phyloP scores from a whole-genome alignment of 768 basidiomycete genomes.

The Rhizopogon rudus region DNA sequence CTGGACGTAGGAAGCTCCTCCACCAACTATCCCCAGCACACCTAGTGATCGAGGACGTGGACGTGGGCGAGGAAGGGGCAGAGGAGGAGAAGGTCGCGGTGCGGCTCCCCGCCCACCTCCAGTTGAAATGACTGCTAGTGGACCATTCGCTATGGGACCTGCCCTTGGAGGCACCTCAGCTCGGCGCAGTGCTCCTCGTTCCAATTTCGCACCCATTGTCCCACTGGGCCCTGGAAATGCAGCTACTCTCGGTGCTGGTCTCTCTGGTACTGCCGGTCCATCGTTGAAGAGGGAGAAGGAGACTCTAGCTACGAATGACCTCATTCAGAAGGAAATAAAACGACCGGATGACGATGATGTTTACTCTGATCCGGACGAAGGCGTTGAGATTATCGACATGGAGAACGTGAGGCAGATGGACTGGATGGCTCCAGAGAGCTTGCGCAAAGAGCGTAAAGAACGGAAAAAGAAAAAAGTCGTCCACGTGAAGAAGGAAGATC shows the following conservation, averaged over 20 bases:
- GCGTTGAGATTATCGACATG: slow-evolving; percentile 85
- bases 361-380: slow-evolving; percentile 86
- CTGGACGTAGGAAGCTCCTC: slow-evolving; percentile 41
- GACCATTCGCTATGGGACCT: slow-evolving; percentile 86
- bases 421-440: slow-evolving; percentile 82
- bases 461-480: slow-evolving; percentile 29
- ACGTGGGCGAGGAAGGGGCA: slow-evolving; percentile 44
- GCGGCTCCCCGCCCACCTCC: slow-evolving; percentile 40
- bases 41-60: slow-evolving; percentile 40
- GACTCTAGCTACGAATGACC: slow-evolving; percentile 16
- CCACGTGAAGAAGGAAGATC: slow-evolving; percentile 44
- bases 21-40: slow-evolving; percentile 27
- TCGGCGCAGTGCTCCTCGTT: slow-evolving; percentile 46
- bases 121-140: slow-evolving; percentile 78
- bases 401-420: slow-evolving; percentile 73
- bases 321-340: slow-evolving; percentile 20
- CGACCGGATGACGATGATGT: slow-evolving; percentile 53
- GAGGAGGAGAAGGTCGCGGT: slow-evolving; percentile 50
- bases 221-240: slow-evolving; percentile 34
- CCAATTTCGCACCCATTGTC: slow-evolving; percentile 49
- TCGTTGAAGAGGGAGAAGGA: slow-evolving; percentile 44
- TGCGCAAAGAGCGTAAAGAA: slow-evolving; percentile 45
- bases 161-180: slow-evolving; percentile 54
- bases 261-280: slow-evolving; percentile 47
- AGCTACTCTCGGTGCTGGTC: slow-evolving; percentile 40